phyloP scores from a whole-genome alignment of 805 yeast genomes.

The Jamesozyma hellenica region DNA sequence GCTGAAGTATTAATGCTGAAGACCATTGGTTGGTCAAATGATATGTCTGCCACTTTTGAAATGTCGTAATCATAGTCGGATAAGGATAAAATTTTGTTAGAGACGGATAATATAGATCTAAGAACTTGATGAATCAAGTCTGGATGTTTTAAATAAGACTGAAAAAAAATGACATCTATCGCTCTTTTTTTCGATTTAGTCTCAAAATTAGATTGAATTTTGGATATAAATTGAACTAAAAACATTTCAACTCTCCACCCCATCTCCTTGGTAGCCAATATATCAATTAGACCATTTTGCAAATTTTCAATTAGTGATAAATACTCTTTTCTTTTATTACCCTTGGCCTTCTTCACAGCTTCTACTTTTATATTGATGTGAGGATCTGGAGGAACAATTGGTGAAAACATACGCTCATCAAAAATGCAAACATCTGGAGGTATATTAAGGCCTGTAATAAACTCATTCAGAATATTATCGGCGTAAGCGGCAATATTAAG shows the following conservation, averaged over 20 bases:
- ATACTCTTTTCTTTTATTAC: slow-evolving; percentile 40
- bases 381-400: slow-evolving; percentile 53
- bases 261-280: slow-evolving; percentile 11
- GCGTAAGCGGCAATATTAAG: slow-evolving; percentile 46
- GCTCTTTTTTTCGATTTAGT: slow-evolving; percentile 34
- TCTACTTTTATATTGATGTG: slow-evolving; percentile 47
- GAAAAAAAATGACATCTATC: slow-evolving; percentile 35
- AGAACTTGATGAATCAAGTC: slow-evolving; percentile 48
- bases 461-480: slow-evolving; percentile 37
- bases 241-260: slow-evolving; percentile 49
- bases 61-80: slow-evolving; percentile 42
- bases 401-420: slow-evolving; percentile 31
- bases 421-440: slow-evolving; percentile 48
- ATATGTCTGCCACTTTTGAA: slow-evolving; percentile 33
- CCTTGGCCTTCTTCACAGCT: slow-evolving; percentile 55
- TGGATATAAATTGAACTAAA: slow-evolving; percentile 41
- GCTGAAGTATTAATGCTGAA: slow-evolving; percentile 37
- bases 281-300: slow-evolving; percentile 30
- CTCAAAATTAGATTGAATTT: slow-evolving; percentile 46
- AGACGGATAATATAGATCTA: slow-evolving; percentile 47
- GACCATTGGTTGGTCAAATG: slow-evolving; percentile 35
- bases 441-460: slow-evolving; percentile 35
- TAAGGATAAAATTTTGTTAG: slow-evolving; percentile 37
- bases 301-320: slow-evolving; percentile 34
- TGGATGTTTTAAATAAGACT: slow-evolving; percentile 59